Conservation (phyloP, 2,329 filamentous ascomycete genomes). For the Fusarium oligoseptatum region DNA sequence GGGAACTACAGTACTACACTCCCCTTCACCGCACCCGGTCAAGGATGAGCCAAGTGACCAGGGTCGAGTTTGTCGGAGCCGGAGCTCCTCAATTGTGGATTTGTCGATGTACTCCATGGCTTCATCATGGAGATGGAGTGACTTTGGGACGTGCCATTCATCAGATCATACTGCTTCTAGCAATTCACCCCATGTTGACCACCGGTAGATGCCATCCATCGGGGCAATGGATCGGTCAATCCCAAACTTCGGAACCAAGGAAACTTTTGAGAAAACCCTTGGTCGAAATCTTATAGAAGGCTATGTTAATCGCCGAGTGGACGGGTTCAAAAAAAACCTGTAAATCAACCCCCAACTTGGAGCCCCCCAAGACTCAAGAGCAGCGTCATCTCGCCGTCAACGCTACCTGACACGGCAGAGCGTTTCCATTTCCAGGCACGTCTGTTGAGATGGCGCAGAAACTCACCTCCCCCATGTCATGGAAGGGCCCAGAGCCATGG, state of each 20-base stretch:
- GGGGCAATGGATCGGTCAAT: constrained; percentile 36
- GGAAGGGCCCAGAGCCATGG: constrained; percentile 20
- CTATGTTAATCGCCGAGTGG: constrained; percentile 15
- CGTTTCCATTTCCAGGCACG: constrained; percentile 5
- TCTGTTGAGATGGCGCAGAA: constrained; percentile 15
- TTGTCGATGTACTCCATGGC: constrained; percentile 18
- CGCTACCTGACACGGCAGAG: constrained; percentile 17
- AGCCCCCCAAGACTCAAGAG: not conserved
- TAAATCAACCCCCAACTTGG: constrained; percentile 4
- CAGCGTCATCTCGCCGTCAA: constrained; percentile 42
- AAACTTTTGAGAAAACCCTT: not conserved
- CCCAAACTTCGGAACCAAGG: constrained; percentile 10
- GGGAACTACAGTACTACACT: constrained; percentile 18
- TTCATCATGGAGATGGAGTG: constrained; percentile 29
- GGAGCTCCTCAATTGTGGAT: constrained; percentile 11
- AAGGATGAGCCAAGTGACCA: constrained; percentile 14
- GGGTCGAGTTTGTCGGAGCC: not conserved
- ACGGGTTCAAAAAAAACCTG: constrained; percentile 4
- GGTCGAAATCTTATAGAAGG: constrained; percentile 11
- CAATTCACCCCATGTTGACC: constrained; percentile 15
- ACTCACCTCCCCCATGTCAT: constrained; percentile 19
- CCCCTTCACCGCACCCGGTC: constrained; percentile 11
- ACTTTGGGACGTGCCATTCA: constrained; percentile 29
- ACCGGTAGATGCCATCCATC: constrained; percentile 21
- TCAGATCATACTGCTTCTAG: constrained; percentile 32